Conservation (phyloP, 176 grass and related monocot species). For the Avena atlantica region DNA sequence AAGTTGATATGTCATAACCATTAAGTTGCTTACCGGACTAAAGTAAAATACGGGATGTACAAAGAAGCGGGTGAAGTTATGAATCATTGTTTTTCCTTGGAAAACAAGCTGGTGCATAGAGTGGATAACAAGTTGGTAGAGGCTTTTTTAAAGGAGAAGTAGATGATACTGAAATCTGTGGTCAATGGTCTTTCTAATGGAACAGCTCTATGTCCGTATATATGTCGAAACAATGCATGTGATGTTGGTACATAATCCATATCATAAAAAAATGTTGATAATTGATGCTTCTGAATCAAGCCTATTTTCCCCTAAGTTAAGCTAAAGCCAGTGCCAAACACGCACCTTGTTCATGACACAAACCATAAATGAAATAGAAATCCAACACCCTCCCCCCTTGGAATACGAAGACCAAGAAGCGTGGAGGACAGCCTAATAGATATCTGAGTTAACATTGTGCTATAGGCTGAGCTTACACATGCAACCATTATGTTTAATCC, state of each 20-base stretch:
- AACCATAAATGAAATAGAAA: neutral
- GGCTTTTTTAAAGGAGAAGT: neutral
- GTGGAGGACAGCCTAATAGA: neutral
- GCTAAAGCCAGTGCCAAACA: neutral
- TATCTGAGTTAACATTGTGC: neutral
- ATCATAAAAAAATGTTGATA: neutral
- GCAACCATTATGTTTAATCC: neutral
- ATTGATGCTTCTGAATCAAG: neutral
- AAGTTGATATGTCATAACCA: neutral
- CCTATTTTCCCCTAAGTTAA: neutral
- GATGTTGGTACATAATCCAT: neutral
- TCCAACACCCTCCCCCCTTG: neutral
- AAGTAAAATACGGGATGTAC: neutral
- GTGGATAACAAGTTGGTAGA: neutral
- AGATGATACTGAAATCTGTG: neutral
- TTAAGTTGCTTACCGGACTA: neutral
- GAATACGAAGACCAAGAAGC: neutral
- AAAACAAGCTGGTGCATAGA: neutral
- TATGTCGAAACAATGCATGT: neutral
- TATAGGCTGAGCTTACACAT: neutral
- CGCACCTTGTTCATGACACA: neutral
- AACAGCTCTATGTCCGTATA: neutral
- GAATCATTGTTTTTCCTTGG: neutral
- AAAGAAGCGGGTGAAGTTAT: neutral
- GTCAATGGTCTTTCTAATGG: neutral